These are phyloP conservation scores for Backusella psychrophila DNA, from an alignment of 192 early-diverging fungal genomes.

Conservation along the genomic window DNA sequence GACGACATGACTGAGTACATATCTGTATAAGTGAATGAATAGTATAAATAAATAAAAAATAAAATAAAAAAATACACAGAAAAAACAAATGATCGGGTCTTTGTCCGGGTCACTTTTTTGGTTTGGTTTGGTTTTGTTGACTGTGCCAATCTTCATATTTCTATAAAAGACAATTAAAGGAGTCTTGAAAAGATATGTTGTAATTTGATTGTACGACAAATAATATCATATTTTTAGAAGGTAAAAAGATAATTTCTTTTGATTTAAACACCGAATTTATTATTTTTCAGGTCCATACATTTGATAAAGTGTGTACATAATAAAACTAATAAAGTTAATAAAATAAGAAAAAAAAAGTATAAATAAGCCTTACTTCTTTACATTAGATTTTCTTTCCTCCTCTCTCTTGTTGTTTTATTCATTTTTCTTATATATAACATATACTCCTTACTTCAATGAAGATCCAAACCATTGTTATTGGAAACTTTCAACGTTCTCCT, in stretches of 20 bases:
- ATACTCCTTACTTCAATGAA: constrained; percentile 7
- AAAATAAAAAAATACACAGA: not conserved
- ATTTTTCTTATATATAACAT: not conserved
- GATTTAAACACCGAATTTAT: not conserved
- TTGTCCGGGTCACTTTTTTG: not conserved
- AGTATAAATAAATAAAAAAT: not conserved
- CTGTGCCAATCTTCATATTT: not conserved
- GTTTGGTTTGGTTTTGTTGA: not conserved
- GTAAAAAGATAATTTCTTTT: not conserved
- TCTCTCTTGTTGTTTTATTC: not conserved
- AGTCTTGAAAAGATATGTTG: not conserved
- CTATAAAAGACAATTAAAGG: not conserved
- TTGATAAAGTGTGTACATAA: not conserved
- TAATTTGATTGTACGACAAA: constrained; percentile 5
- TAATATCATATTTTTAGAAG: not conserved
- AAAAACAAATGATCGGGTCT: not conserved
- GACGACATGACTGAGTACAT: no score
- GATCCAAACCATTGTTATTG: constrained; percentile 9
- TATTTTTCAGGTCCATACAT: not conserved
- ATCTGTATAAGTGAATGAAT: no score
- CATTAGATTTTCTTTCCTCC: not conserved
- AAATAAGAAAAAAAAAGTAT: not conserved
- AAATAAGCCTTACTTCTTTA: not conserved
- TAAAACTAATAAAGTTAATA: not conserved
- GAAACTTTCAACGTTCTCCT: not conserved